Conservation (phyloP, 139 green algal genomes). For the Ulvella scutata region DNA sequence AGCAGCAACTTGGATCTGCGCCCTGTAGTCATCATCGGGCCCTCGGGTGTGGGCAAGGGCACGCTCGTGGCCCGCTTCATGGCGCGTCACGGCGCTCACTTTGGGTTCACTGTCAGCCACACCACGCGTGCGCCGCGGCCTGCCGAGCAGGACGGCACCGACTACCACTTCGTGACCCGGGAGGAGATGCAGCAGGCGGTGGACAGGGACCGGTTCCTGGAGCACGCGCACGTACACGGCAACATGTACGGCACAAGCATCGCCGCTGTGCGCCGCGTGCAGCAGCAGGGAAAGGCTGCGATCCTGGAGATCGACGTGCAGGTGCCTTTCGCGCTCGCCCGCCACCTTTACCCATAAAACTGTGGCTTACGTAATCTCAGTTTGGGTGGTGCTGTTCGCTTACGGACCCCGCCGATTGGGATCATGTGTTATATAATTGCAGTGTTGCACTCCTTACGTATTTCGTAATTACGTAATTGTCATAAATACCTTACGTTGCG, state of each 20-base stretch:
- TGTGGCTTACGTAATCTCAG: too few relatives aligned
- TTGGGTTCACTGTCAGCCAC: conserved; percentile 48
- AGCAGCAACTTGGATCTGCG: neutral
- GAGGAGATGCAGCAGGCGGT: conserved; percentile 57
- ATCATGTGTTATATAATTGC: too few relatives aligned
- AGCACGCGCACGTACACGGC: conserved; percentile 70
- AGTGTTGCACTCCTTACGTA: too few relatives aligned
- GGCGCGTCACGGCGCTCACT: conserved; percentile 18
- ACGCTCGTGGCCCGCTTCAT: conserved; percentile 62
- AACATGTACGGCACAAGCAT: conserved; percentile 73
- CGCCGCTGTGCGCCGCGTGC: conserved; percentile 41
- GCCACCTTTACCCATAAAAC: too few relatives aligned
- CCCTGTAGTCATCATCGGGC: conserved; percentile 59
- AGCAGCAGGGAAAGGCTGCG: conserved; percentile 34
- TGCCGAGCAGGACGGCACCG: conserved; percentile 42
- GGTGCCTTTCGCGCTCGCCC: conserved; percentile 1
- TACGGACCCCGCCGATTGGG: too few relatives aligned
- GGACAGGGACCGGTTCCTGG: conserved; percentile 50
- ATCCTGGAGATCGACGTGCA: conserved; percentile 78
- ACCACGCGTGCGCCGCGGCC: neutral
- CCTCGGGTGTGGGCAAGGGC: conserved; percentile 75
- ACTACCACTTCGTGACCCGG: conserved; percentile 66
- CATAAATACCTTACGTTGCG: too few relatives aligned
- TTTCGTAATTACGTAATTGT: too few relatives aligned
- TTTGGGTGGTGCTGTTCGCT: too few relatives aligned